Base-by-base conservation (phyloP, 495 filamentous ascomycete genomes). In the Tuber melanosporum region DNA sequence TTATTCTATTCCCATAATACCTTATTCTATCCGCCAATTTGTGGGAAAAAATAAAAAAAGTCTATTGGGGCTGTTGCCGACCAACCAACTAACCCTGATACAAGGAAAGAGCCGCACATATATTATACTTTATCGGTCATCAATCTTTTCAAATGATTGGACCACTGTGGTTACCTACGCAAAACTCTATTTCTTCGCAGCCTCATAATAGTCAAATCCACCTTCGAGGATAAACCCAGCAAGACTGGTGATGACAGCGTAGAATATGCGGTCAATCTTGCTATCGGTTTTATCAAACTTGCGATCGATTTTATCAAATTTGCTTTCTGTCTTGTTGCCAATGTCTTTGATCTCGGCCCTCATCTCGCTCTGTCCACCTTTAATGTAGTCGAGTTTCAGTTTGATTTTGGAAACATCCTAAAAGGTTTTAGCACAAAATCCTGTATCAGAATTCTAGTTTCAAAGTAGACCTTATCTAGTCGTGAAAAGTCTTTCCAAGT, bases 341-440 rank as follows among this genome's bases (percentile, higher is more conserved):
- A 73, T 43, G 42, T 69, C 22, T 49, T 75, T 78, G 20, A 72
- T 49, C 0, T 45, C 44, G n/a, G 26, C 43, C 19, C 69, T 72
- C 22, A 77, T 26, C 45, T 78, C 45, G 46, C 32, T 75, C 73
- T 41, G 66, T 20, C 76, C 44, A 62, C 15, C 6, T 15, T 62
- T 42, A 44, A 77, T 72, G 26, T 57, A 32, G 42, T 46, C n/a
- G 32, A 77, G n/a, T 43, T 77, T 71, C 1, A 57, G 32, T 74
- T 45, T 32, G 32, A 71, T 41, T n/a, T 62, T 75, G 22, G 72
- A 26, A 66, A 71, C 45, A 22, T 77, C 73, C 57, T 47, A 72
- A 39, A 47, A 75, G 26, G 42, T 71, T 71, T 75, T 32, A 71
- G 72, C 62, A 75, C 66, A 7, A 71, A 71, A 75, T 22, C 26